phyloP scores from a whole-genome alignment of 805 yeast genomes.

The Candida hispaniensis region DNA sequence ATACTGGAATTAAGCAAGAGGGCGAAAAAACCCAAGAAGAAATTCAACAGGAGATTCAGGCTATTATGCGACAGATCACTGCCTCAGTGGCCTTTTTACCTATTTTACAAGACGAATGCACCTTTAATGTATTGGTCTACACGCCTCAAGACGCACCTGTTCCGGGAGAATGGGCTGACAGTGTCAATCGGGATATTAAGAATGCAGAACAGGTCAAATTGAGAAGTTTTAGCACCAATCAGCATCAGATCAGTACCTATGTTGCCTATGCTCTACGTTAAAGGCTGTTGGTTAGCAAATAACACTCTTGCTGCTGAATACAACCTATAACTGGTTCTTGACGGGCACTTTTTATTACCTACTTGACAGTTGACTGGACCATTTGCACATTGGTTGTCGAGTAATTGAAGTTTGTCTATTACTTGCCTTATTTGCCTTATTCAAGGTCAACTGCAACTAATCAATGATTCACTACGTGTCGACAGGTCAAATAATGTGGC shows the following conservation, averaged over 20 bases:
- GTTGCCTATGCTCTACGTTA: no score
- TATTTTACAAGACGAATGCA: slow-evolving; percentile 49
- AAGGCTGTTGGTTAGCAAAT: no score
- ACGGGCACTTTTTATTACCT: no score
- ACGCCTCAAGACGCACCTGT: slow-evolving; percentile 53
- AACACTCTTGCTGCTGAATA: no score
- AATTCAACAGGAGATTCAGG: slow-evolving; percentile 68
- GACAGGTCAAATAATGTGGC: no score
- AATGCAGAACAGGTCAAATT: slow-evolving; percentile 62
- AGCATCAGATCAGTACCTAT: slow-evolving; percentile 60
- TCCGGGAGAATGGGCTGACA: slow-evolving; percentile 79
- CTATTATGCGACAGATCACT: slow-evolving; percentile 78
- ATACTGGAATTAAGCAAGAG: background rate
- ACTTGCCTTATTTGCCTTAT: no score
- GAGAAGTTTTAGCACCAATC: slow-evolving; percentile 52
- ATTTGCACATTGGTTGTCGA: no score
- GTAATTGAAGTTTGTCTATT: no score
- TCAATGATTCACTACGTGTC: no score
- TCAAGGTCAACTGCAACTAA: no score
- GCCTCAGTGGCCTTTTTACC: slow-evolving; percentile 84
- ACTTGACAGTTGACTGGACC: no score
- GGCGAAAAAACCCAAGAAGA: slow-evolving; percentile 34
- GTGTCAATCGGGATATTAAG: slow-evolving; percentile 47
- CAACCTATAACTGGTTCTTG: no score
- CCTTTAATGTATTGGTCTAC: slow-evolving; percentile 77